Base-by-base conservation (phyloP, 1,284 basidiomycete genomes). In the Marasmius sp. region DNA sequence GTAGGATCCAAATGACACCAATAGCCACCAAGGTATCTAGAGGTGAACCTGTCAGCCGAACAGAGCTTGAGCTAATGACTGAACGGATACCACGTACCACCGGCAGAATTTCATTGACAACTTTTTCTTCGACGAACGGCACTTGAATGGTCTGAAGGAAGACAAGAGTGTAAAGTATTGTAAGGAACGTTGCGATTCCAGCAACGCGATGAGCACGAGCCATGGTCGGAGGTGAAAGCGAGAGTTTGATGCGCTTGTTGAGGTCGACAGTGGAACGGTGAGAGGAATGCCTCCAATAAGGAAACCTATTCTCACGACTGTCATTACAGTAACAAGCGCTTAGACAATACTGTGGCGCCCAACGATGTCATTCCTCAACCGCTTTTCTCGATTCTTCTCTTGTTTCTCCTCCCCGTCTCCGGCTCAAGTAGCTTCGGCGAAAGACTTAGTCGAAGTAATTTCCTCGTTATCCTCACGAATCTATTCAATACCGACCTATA, bases 1-100 rank as follows among this genome's bases (percentile, higher is more conserved):
- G 70, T 91, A 92, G 1, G 89, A 83, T 9, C 91, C 90, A 64
- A 91, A 91, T 1, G 86, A 76, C 2, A 92, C 88, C 22, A 92
- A 80, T 20, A 91, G 70, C 89, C 89, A 92, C 87, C 88, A 93
- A 47, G 45, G 45, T 47, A 47, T 11, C 45, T 47, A 2, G 20
- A n/a, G 20, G 16, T 6, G 20, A 20, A 47, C n/a, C n/a, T n/a
- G 16, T 47, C 16, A 16, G 20, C 20, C 45, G 20, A 20, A 1
- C 2, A 27, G 27, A 27, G 2, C 5, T 27, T 27, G 27, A 2
- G 27, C 27, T 5, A 27, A 5, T 27, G 27, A 27, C 27, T 27
- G 27, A 27, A 27, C 27, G 2, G 27, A 27, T 27, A 14, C 10
- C 33, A 71, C 78, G 65, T 63, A 89, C 87, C 61, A 89, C 82